Evolutionary conservation across 2,329 filamentous ascomycete genomes (phyloP).

Genomic region (Fusarium tjaetaba): DNA sequence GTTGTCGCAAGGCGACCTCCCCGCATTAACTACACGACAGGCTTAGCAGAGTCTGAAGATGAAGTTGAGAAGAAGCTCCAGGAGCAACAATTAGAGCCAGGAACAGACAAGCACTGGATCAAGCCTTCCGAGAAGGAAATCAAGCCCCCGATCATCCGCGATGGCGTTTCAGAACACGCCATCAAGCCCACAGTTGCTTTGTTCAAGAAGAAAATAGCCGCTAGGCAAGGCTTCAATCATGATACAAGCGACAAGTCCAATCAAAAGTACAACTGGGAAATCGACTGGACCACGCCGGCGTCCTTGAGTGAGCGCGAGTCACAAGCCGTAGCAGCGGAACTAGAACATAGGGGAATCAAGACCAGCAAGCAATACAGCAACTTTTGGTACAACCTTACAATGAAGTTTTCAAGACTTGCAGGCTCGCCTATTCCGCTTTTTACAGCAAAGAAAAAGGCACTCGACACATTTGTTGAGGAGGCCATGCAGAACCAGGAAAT

Average conservation of each 20-base stretch:
- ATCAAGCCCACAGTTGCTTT: slow-evolving; percentile 36
- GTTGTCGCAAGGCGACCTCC: background rate
- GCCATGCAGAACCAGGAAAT: slow-evolving; percentile 18
- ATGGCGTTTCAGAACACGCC: slow-evolving; percentile 39
- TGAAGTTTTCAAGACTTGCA: slow-evolving; percentile 29
- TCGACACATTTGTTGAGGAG: slow-evolving; percentile 37
- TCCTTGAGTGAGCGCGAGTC: slow-evolving; percentile 5
- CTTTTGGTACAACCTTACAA: slow-evolving; percentile 42
- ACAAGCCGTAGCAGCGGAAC: slow-evolving; percentile 24
- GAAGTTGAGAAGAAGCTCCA: slow-evolving; percentile 8
- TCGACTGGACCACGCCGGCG: slow-evolving; percentile 21
- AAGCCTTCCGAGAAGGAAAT: slow-evolving; percentile 16
- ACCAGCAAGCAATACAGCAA: slow-evolving; percentile 27
- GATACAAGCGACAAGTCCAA: background rate
- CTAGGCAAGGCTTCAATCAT: slow-evolving; percentile 13
- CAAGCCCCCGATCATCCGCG: slow-evolving; percentile 34
- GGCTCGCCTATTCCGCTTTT: slow-evolving; percentile 39
- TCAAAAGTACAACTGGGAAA: slow-evolving; percentile 24
- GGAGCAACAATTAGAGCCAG: background rate
- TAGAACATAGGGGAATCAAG: slow-evolving; percentile 26
- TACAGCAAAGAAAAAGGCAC: slow-evolving; percentile 37
- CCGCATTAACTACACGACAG: background rate
- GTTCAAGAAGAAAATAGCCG: slow-evolving; percentile 33
- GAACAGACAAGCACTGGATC: background rate
- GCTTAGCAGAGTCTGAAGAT: background rate